Evolutionary conservation across 2,329 filamentous ascomycete genomes (phyloP), one percentile per base, ranked within the genome.

Genomic region (Pseudocercospora macadamiae): DNA sequence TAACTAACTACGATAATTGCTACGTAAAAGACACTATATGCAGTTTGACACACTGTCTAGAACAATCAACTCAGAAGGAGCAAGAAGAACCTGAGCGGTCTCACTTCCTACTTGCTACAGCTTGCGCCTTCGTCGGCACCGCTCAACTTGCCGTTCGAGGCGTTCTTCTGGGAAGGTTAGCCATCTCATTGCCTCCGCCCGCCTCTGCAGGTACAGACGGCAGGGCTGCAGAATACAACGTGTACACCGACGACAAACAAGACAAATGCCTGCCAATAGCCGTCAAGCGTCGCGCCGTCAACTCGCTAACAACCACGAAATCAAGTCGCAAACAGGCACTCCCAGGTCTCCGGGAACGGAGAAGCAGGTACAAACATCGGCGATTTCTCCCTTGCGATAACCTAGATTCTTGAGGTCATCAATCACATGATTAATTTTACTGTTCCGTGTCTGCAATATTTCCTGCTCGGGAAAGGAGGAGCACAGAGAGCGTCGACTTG

Each of bases 221-320:
- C 47, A 49, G 47, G 47, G 47, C 47, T 49, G 47, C 47, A 49
- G 47, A 30, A 4, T 12, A 49, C 28, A 34, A 49, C 26, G 47
- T 49, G 47, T 49, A 32, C 44, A 23, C 23, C 44, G 47, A 19
- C 47, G 28, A 49, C 25, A 30, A 32, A 49, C 25, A 49, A 30
- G 47, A 34, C 7, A 16, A 9, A 34, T 49, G 47, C 26, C 25
- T 49, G 47, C 47, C n/a, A 26, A 28, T 25, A n/a, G n/a, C 26
- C 26, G 45, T 49, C 45, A 49, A 49, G 42, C 42, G 42, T 47
- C 42, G 42, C 42, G 42, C 42, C 42, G 42, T 47, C 42, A 47
- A 23, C 19, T 47, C 42, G 7, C 23, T 47, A 47, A 23, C 23
- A 47, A 26, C 42, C 42, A n/a, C 42, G 19, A 25, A 45, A 14